Base-by-base conservation (phyloP, 495 filamentous ascomycete genomes). In the Cladorrhinum samala region DNA sequence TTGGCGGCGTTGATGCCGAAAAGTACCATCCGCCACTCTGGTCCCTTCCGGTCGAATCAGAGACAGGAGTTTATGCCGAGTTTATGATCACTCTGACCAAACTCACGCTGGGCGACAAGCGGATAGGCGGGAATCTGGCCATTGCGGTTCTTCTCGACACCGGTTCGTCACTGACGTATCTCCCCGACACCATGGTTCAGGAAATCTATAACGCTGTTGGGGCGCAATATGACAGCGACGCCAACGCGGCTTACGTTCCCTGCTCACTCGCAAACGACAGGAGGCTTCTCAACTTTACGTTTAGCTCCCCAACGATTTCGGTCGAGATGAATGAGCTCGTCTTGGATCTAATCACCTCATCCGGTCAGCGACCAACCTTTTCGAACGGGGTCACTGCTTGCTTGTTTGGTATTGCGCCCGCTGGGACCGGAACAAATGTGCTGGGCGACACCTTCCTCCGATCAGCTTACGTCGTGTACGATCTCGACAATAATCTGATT, bases 371-470 rank as follows among this genome's bases (percentile, higher is more conserved):
- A 4, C 77, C 81, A 1, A 74, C 70, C 5, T 89, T 83, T 66
- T 69, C 70, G 14, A 80, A 90, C 64, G 86, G 83, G 21, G 72
- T 72, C 11, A 58, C 70, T 0, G 77, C 83, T 25, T 91, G 88
- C 58, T 71, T 86, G 20, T 90, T 91, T 58, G 89, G 90, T 43
- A 86, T 96, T 65, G 76, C 78, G 7, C 85, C 88, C 11, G 81
- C 87, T 4, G 81, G 79, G 9, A 57, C 70, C n/a, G 80, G 79
- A 41, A 83, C 81, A 3, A 72, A 78, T 36, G 85, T 95, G 3
- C 71, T 98, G 27, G 92, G 92, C 11, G 92, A 98, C 65, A 96
- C 92, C 0, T 98, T 96, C 72, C 76, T 98, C 14, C 81, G 93
- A 50, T 88, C 84, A 30, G 90, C 91, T 0, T 98, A 96, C 61